phyloP scores from a whole-genome alignment of 2,329 filamentous ascomycete species.

The Ceratocystiopsis brevicomis region DNA sequence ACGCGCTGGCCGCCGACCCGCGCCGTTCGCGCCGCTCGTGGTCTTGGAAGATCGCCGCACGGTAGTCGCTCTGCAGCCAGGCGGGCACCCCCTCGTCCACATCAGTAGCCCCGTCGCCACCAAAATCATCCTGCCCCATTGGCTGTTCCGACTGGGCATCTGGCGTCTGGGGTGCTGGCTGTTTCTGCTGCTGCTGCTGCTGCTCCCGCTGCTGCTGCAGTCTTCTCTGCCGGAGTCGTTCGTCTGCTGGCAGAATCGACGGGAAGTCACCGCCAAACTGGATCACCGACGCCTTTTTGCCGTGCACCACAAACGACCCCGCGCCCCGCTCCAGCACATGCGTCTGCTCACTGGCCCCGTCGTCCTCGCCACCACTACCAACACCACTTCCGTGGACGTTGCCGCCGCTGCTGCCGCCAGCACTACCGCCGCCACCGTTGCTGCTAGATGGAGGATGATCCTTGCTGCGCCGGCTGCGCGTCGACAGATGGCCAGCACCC shows the following conservation, averaged over 20 bases:
- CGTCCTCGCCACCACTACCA: neutral
- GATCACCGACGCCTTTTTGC: slow-evolving; percentile 93
- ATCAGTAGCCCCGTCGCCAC: no score
- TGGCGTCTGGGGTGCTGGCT: slow-evolving; percentile 16
- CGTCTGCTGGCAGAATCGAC: slow-evolving; percentile 48
- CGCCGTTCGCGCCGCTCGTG: slow-evolving; percentile 26
- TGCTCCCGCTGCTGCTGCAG: slow-evolving; percentile 17
- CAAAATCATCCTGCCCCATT: neutral
- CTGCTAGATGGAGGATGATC: slow-evolving; percentile 22
- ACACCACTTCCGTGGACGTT: neutral
- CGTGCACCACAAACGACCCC: slow-evolving; percentile 87
- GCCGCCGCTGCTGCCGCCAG: slow-evolving; percentile 4
- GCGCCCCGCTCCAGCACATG: slow-evolving; percentile 60
- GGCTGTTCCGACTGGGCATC: slow-evolving; percentile 11
- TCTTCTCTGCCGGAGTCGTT: slow-evolving; percentile 48
- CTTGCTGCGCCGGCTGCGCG: slow-evolving; percentile 58
- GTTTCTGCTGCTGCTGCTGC: slow-evolving; percentile 18
- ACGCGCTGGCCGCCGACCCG: slow-evolving; percentile 43
- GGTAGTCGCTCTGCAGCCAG: slow-evolving; percentile 23
- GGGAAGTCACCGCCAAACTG: slow-evolving; percentile 91
- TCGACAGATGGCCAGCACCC: slow-evolving; percentile 44
- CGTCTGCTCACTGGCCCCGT: slow-evolving; percentile 21
- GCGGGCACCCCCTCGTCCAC: neutral
- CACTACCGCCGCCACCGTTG: slow-evolving; percentile 17
- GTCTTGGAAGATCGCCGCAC: slow-evolving; percentile 27